Evolutionary conservation across 306 rosid species (phyloP).

Genomic region (Biancaea sappan): DNA sequence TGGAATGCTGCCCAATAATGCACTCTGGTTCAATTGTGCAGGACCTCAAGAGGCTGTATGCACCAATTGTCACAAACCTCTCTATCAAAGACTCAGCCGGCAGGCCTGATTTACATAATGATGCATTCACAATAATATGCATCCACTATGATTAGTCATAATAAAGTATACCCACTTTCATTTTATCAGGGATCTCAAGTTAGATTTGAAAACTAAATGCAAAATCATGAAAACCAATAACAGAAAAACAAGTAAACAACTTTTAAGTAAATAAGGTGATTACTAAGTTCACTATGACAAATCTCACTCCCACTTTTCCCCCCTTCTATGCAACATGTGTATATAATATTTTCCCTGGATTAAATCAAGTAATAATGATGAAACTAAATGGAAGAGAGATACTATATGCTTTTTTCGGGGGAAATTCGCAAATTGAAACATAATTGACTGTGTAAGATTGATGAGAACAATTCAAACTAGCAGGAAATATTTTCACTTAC

Average conservation of each 20-base stretch:
- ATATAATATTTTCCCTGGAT: background rate
- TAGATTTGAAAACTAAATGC: conserved; percentile 6
- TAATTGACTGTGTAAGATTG: background rate
- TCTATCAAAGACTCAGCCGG: conserved; percentile 90
- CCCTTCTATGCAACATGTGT: background rate
- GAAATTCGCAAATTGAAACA: background rate
- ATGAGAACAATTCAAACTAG: background rate
- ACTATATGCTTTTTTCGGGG: background rate
- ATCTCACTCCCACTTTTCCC: background rate
- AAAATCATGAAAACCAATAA: conserved; percentile 1
- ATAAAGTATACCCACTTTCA: background rate
- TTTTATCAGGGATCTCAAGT: conserved; percentile 2
- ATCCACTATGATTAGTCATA: conserved; percentile 23
- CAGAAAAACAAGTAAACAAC: background rate
- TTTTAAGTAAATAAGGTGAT: conserved; percentile 15
- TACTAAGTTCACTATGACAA: conserved; percentile 12
- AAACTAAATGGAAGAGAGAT: conserved; percentile 8
- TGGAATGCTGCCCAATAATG: conserved; percentile 95
- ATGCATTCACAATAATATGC: conserved; percentile 20
- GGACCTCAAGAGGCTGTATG: conserved; percentile 89
- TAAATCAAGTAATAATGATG: background rate
- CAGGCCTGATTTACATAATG: conserved; percentile 65
- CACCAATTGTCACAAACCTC: conserved; percentile 91
- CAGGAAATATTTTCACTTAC: background rate
- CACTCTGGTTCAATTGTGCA: conserved; percentile 98